These are phyloP conservation scores for Nicotiana attenuata DNA, from an alignment of 257 asterid species.

Conservation along the genomic window DNA sequence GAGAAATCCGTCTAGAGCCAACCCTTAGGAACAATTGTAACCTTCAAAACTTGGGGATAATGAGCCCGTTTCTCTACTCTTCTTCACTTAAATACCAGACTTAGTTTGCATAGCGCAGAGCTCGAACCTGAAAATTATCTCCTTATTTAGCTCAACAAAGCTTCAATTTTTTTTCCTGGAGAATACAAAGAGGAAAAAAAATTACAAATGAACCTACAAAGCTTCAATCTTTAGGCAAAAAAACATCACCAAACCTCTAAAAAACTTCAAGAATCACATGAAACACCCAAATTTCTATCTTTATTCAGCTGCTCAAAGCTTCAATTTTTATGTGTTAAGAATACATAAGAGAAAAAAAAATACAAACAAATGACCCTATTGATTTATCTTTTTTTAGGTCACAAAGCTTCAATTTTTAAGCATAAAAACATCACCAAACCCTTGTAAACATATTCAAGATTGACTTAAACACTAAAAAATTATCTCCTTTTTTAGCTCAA, in stretches of 20 bases:
- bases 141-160: no score
- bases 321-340: slow-evolving; percentile 21
- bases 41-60: no score
- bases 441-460: no score
- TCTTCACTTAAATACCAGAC: no score
- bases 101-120: no score
- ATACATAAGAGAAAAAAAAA: slow-evolving; percentile 29
- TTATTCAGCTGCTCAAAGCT: slow-evolving; percentile 16
- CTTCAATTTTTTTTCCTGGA: slow-evolving; percentile 19
- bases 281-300: no score
- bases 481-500: not conserved
- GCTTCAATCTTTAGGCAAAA: slow-evolving; percentile 23
- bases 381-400: not conserved
- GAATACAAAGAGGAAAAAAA: slow-evolving; percentile 27
- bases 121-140: no score
- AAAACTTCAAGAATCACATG: no score
- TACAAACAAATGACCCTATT: slow-evolving; percentile 37
- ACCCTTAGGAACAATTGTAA: no score
- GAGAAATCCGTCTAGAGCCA: no score
- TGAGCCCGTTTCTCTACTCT: no score
- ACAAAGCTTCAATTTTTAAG: slow-evolving; percentile 26
- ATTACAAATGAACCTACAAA: not conserved
- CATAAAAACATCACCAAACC: not conserved
- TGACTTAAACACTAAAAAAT: no score
- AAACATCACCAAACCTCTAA: not conserved